These are phyloP conservation scores for Leccinum fuscescens DNA, from an alignment of 1,284 basidiomycete genomes.

Conservation along the genomic window DNA sequence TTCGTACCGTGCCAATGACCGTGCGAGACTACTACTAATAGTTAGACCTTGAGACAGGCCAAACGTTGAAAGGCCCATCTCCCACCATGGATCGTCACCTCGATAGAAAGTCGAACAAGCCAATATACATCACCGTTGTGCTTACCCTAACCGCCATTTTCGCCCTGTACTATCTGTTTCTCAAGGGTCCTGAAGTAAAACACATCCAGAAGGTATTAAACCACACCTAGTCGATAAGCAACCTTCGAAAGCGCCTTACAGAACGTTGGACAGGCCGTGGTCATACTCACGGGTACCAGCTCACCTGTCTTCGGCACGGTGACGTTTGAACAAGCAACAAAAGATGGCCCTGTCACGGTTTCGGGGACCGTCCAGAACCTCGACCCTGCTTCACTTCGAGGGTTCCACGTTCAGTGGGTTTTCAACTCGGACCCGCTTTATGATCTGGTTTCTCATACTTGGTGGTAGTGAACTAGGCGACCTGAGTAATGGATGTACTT, in stretches of 20 bases:
- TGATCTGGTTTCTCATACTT: background rate
- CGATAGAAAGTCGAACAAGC: slow-evolving; percentile 23
- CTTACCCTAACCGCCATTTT: slow-evolving; percentile 20
- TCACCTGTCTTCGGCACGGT: slow-evolving; percentile 62
- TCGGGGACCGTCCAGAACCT: slow-evolving; percentile 63
- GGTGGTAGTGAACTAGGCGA: slow-evolving; percentile 62
- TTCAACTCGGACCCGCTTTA: slow-evolving; percentile 4
- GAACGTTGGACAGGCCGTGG: slow-evolving; percentile 48
- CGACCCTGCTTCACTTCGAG: slow-evolving; percentile 57
- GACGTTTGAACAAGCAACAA: slow-evolving; percentile 58
- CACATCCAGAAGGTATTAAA: slow-evolving; percentile 23
- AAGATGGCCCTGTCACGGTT: slow-evolving; percentile 56
- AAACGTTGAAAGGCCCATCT: background rate
- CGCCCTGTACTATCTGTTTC: slow-evolving; percentile 19
- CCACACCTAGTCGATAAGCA: background rate
- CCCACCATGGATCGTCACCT: slow-evolving; percentile 23
- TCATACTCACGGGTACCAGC: slow-evolving; percentile 57
- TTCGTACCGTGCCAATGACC: background rate
- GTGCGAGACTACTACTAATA: background rate
- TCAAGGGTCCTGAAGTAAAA: slow-evolving; percentile 16
- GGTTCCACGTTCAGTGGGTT: slow-evolving; percentile 78
- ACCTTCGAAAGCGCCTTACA: background rate
- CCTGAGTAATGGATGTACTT: slow-evolving; percentile 63
- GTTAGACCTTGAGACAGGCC: background rate
- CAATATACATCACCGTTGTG: slow-evolving; percentile 14